phyloP scores from a whole-genome alignment of 1,284 basidiomycete genomes.

The Pseudozyma tsukubaensis region DNA sequence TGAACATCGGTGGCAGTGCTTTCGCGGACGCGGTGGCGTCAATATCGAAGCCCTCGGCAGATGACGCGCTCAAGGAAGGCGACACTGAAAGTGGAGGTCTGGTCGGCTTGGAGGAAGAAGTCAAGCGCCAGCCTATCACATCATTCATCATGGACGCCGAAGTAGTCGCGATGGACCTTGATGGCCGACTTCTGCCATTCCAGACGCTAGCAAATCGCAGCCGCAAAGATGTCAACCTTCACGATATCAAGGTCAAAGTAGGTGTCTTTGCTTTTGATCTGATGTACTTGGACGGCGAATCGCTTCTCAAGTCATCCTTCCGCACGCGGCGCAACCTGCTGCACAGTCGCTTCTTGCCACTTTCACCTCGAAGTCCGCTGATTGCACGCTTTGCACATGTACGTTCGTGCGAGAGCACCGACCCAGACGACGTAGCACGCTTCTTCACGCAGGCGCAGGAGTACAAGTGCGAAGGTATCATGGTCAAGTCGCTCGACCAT shows the following conservation, averaged over 20 bases:
- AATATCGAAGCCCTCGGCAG: not conserved
- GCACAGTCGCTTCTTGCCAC: slow-evolving; percentile 71
- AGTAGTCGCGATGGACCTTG: slow-evolving; percentile 70
- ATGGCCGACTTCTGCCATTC: slow-evolving; percentile 62
- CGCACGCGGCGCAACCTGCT: slow-evolving; percentile 79
- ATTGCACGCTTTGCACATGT: slow-evolving; percentile 82
- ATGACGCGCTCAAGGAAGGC: not conserved
- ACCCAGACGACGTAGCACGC: slow-evolving; percentile 75
- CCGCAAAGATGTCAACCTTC: slow-evolving; percentile 63
- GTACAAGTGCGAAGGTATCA: slow-evolving; percentile 87
- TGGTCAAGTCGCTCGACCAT: slow-evolving; percentile 82
- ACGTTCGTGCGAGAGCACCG: slow-evolving; percentile 78
- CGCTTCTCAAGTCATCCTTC: slow-evolving; percentile 79
- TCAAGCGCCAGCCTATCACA: slow-evolving; percentile 20
- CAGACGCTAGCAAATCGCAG: slow-evolving; percentile 60
- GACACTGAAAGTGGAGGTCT: not conserved
- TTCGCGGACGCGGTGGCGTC: slow-evolving; percentile 4
- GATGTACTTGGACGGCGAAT: slow-evolving; percentile 71
- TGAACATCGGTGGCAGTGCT: slow-evolving; percentile 13
- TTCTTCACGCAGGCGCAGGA: slow-evolving; percentile 86
- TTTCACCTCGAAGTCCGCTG: slow-evolving; percentile 69
- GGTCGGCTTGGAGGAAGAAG: not conserved
- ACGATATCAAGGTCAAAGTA: slow-evolving; percentile 65
- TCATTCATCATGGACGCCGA: slow-evolving; percentile 88
- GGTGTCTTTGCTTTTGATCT: slow-evolving; percentile 66